phyloP scores from a whole-genome alignment of 306 rosid genomes.

The barrel medic (Medicago truncatula) region MtrunA17r5.0-ANR NC_053046.1:11073001-11073500 shows the following conservation, averaged over 20 bases:
- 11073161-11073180: conserved; percentile 38
- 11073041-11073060: conserved; percentile 1
- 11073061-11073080: too few relatives aligned
- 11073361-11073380: conserved; percentile 70
- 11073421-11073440: background rate
- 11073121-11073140: conserved; percentile 22
- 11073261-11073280: conserved; percentile 30
- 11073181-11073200: conserved; percentile 30
- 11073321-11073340: conserved; percentile 93
- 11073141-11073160: conserved; percentile 22
- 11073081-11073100: conserved; percentile 4
- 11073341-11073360: conserved; percentile 83
- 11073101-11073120: conserved; percentile 32
- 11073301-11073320: conserved; percentile 82
- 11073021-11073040: conserved; percentile 16
- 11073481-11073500: background rate
- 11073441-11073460: background rate
- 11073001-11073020: background rate
- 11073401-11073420: background rate
- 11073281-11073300: conserved; percentile 50
- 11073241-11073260: conserved; percentile 36
- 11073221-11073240: conserved; percentile 49
- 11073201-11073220: conserved; percentile 36
- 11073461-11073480: background rate
- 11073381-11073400: background rate